Base-by-base conservation (phyloP, 192 early-diverging fungal species). In the Coemansia sp. region DNA sequence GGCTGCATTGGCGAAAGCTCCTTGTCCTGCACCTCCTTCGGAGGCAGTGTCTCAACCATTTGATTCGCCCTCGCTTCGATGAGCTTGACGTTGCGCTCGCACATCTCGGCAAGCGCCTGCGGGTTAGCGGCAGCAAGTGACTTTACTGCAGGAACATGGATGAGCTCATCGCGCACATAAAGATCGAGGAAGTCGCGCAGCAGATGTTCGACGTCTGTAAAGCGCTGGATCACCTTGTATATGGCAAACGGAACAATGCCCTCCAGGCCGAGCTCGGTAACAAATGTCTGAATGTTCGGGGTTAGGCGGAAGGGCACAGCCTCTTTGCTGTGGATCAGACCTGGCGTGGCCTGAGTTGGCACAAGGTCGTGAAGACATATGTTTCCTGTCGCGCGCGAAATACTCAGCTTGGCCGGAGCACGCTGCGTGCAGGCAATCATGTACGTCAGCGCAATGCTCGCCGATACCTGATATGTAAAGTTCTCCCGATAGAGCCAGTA, bases 251-350 rank as follows among this genome's bases (percentile, higher is more conserved):
- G 87, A 63, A 98, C 95, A 8, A 93, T 84, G 14, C 98, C 96
- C 57, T 98, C 98, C 6, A 99, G 84, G 5, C 96, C 95, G 60
- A 91, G 87, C 25, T 90, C 90, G 5, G 92, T 94, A 48, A 98
- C 89, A 80, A 98, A 98, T 31, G 90, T 76, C 83, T 97, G 95
- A 54, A 99, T 89, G 79, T 93, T 96, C 11, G 96, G 98, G 8
- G 98, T 99, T 73, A 98, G 86, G 8, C 98, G 86, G 91, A 99
- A 99, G 4, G 96, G 98, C 21, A 99, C 92, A 4, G 89, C 72
- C 72, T 99, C 97, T 28, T 81, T 84, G 72, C 84, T 89, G 58
- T 86, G 86, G 42, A 79, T 53, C 63, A 90, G 84, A 21, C 88
- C 60, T n/a, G 63, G 80, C 65, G 83, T 70, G 23, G 70, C 63